Percentiles rank a stretch among this genome's conserved stretches.
Evolutionary conservation across 768 basidiomycete species (phyloP).

Genomic region (Mycena venus): DNA sequence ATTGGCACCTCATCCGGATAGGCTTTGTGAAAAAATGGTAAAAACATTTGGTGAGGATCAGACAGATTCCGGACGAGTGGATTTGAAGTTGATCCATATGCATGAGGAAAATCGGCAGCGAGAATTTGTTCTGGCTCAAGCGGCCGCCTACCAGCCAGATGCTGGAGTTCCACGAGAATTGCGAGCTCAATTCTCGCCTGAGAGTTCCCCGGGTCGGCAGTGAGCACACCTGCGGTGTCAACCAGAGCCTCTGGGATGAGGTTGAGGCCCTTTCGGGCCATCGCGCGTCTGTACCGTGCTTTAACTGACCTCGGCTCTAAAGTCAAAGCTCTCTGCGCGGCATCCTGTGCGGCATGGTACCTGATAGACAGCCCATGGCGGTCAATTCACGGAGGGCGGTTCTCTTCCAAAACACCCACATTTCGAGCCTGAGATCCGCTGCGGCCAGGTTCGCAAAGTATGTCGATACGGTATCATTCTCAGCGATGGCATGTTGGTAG

Average conservation of each 20-base stretch:
- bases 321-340: neutral
- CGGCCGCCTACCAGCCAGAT: neutral
- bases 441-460: conserved; percentile 8
- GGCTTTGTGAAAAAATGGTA: neutral
- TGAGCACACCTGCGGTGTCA: neutral
- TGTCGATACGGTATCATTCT: too few relatives aligned
- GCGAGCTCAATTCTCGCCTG: neutral
- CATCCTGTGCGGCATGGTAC: neutral
- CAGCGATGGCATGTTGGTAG: too few relatives aligned
- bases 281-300: conserved; percentile 10
- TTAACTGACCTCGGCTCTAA: neutral
- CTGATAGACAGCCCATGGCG: neutral
- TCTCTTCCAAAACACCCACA: neutral
- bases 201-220: too few relatives aligned
- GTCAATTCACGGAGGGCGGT: neutral
- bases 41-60: neutral
- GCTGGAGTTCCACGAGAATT: neutral
- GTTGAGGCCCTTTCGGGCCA: neutral
- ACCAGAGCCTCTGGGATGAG: conserved; percentile 1
- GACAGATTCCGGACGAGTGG: neutral
- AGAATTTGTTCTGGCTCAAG: neutral
- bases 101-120: too few relatives aligned
- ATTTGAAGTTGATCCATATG: neutral
- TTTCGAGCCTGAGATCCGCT: neutral
- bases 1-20: neutral